phyloP scores from a whole-genome alignment of 2,329 filamentous ascomycete genomes.

The Ceratocystis cubensis region DNA sequence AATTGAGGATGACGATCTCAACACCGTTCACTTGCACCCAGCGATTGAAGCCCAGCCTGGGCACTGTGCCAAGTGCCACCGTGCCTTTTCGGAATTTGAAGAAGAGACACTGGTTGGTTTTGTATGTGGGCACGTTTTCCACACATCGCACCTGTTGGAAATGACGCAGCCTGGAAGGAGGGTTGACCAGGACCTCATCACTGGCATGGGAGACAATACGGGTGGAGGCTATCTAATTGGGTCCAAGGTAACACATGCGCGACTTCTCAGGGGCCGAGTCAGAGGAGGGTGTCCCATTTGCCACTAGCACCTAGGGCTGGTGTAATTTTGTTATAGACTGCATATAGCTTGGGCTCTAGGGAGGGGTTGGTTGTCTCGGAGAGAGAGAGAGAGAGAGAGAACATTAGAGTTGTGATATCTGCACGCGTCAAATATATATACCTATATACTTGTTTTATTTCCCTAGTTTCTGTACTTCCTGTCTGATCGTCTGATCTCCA shows the following conservation, averaged over 20 bases:
- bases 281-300: slow-evolving; percentile 53
- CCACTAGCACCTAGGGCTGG: slow-evolving; percentile 21
- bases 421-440: too few species aligned
- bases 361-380: too few species aligned
- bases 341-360: background rate
- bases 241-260: slow-evolving; percentile 75
- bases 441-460: too few species aligned
- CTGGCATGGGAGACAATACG: slow-evolving; percentile 32
- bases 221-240: slow-evolving; percentile 54
- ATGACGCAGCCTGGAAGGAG: slow-evolving; percentile 36
- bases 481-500: too few species aligned
- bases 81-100: slow-evolving; percentile 48
- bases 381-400: too few species aligned
- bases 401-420: too few species aligned
- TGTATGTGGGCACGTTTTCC: slow-evolving; percentile 70
- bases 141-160: slow-evolving; percentile 57
- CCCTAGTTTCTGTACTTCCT: too few species aligned
- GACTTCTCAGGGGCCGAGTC: slow-evolving; percentile 60
- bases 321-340: background rate
- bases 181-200: slow-evolving; percentile 37
- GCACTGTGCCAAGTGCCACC: slow-evolving; percentile 47
- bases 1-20: slow-evolving; percentile 22
- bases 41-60: slow-evolving; percentile 35
- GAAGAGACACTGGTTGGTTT: slow-evolving; percentile 66
- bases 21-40: slow-evolving; percentile 26